phyloP scores from a whole-genome alignment of 208 protist species.

The Trypanosoma rangeli region DNA sequence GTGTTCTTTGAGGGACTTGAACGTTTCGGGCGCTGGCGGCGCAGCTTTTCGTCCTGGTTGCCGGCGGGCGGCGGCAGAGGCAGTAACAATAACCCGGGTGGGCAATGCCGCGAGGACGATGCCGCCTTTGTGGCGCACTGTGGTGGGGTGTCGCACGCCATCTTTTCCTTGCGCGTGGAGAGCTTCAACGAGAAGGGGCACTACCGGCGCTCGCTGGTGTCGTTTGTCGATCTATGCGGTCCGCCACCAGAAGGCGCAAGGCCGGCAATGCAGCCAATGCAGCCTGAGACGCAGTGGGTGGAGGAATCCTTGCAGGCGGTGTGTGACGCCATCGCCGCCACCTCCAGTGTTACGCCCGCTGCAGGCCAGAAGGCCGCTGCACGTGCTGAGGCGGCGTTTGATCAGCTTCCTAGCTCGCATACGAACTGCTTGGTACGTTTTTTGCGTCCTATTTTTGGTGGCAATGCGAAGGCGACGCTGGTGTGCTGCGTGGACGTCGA shows the following conservation, averaged over 20 bases:
- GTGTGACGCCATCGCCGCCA: constrained; percentile 30
- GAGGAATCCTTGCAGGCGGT: constrained; percentile 18
- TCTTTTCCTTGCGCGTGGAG: constrained; percentile 34
- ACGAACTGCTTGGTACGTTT: constrained; percentile 39
- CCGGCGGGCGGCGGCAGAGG: not conserved
- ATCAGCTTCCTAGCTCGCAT: constrained; percentile 11
- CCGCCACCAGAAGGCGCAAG: not conserved
- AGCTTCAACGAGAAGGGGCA: constrained; percentile 35
- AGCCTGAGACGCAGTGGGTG: constrained; percentile 22
- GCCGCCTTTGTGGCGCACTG: not conserved
- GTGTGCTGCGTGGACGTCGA: constrained; percentile 20
- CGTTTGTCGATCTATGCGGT: constrained; percentile 33
- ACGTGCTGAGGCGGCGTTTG: constrained; percentile 7
- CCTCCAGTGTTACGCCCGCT: constrained; percentile 1
- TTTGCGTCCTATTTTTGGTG: constrained; percentile 57
- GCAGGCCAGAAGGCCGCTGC: not conserved
- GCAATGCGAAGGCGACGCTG: constrained; percentile 52
- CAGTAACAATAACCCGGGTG: not conserved
- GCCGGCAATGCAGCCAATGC: not conserved
- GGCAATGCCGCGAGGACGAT: not conserved
- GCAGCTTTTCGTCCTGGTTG: constrained; percentile 8
- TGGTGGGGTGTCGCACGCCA: constrained; percentile 22
- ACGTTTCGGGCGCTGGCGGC: constrained; percentile 8
- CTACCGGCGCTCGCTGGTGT: constrained; percentile 25
- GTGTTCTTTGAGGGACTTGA: constrained; percentile 10